These are phyloP conservation scores for Mycosphaerella sp. DNA, from an alignment of 2,329 filamentous ascomycete genomes.

Conservation along the genomic window DNA sequence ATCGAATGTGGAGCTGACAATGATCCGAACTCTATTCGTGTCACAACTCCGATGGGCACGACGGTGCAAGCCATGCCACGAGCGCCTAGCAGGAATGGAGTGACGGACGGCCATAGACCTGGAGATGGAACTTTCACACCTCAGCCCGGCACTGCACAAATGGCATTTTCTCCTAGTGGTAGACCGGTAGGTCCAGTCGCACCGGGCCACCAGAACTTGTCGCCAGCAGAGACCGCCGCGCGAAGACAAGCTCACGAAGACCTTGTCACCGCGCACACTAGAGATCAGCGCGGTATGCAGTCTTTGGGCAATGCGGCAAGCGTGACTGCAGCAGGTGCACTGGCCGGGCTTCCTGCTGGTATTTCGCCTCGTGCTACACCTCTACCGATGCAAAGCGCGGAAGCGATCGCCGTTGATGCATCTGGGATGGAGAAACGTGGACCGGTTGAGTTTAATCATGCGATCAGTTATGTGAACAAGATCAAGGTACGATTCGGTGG, in stretches of 20 bases:
- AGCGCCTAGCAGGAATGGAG: constrained; percentile 35
- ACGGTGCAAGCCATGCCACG: constrained; percentile 80
- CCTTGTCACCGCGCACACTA: constrained; percentile 46
- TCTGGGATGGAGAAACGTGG: constrained; percentile 71
- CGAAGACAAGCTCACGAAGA: constrained; percentile 30
- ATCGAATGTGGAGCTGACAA: constrained; percentile 94
- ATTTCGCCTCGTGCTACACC: constrained; percentile 47
- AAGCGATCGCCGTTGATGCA: constrained; percentile 41
- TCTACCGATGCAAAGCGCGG: constrained; percentile 54
- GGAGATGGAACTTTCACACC: constrained; percentile 38
- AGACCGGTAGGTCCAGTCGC: constrained; percentile 40
- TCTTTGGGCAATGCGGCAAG: constrained; percentile 55
- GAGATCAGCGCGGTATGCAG: constrained; percentile 60
- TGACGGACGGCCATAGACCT: constrained; percentile 23
- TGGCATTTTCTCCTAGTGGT: constrained; percentile 41
- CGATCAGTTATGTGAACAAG: constrained; percentile 99
- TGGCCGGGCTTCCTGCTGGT: constrained; percentile 43
- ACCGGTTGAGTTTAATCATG: constrained; percentile 97
- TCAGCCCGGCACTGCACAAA: constrained; percentile 35
- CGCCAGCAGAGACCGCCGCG: constrained; percentile 28
- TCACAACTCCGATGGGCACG: constrained; percentile 96
- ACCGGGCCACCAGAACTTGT: constrained; percentile 27
- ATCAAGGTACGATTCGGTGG: constrained; percentile 68
- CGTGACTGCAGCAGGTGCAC: constrained; percentile 52
- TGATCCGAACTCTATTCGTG: constrained; percentile 90